Base-by-base conservation (phyloP, 495 filamentous ascomycete species). In the Neurospora tetrasperma region DNA sequence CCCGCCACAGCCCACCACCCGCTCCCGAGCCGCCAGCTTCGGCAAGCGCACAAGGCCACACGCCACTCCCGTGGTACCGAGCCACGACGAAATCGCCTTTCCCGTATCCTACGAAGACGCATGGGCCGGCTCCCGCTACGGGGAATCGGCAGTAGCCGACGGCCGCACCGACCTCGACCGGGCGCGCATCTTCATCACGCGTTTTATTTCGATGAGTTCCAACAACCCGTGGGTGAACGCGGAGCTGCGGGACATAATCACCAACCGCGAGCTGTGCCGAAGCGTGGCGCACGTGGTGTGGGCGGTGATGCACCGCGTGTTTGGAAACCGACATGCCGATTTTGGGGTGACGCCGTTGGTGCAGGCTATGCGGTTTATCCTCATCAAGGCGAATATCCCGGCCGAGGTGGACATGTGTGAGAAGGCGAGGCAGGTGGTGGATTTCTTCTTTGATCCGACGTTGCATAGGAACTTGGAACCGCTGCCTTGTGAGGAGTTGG, bases 381-480 rank as follows among this genome's bases (percentile, higher is more conserved):
- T 81, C 9, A 75, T 82, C 78, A 81, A 80, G 74, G 75, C 76
- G 18, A 72, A 74, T 12, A 72, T 80, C 4, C 75, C 79, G 46
- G 75, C 75, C 10, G 71, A 76, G 48, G 72, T 75, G 5, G 72
- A 80, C 6, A 27, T 66, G 27, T 66, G 54, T 6, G 27, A 35
- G 54, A 75, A 76, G 38, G 75, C 76, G 42, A 73, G 75, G 12
- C 42, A 73, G 39, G 76, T 81, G 7, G 69, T 81, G 11, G 81
- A 82, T 73, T 82, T 82, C 73, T 82, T 81, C 73, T 82, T 82
- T 71, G 81, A 82, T 69, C 81, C 81, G 48, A 77, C 80, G 10
- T 48, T 82, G 23, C 76, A 79, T 4, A 74, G 81, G 18, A 81
- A 82, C 48, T 59, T 78, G 4, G 71, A 74, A 11, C 76, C 80